phyloP scores from a whole-genome alignment of 345 rosid species.

The Citrus australasica region DNA sequence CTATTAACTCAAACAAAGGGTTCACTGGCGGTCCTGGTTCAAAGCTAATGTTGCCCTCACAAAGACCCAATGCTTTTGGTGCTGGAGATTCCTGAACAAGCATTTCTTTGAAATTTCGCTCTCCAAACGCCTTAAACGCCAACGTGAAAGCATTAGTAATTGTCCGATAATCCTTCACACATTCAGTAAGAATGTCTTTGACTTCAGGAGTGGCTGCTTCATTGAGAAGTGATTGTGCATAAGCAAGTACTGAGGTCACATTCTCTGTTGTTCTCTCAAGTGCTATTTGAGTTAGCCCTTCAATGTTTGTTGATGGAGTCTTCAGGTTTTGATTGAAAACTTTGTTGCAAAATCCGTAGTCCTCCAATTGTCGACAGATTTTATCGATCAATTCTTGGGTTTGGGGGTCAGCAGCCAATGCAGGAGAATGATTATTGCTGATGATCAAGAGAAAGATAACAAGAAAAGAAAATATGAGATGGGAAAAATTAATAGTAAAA shows the following conservation, averaged over 20 bases:
- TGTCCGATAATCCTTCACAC: background rate
- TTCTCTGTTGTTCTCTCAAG: background rate
- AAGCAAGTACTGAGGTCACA: background rate
- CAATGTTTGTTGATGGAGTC: background rate
- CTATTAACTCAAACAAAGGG: background rate
- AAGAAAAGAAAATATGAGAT: background rate
- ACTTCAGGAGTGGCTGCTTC: background rate
- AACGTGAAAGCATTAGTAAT: background rate
- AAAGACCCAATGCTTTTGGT: background rate
- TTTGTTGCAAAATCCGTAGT: background rate
- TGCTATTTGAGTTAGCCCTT: background rate
- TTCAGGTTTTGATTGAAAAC: background rate
- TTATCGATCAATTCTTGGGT: background rate
- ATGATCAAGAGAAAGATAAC: background rate
- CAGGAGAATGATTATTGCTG: background rate
- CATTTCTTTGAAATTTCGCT: background rate
- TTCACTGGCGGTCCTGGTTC: background rate
- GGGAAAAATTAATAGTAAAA: background rate
- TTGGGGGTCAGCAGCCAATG: background rate
- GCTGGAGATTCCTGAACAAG: background rate
- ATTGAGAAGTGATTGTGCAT: background rate
- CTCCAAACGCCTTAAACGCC: background rate
- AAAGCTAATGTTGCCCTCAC: background rate
- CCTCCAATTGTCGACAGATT: background rate
- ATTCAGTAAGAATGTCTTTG: background rate